These are phyloP conservation scores for Ammopiptanthus mongolicus DNA, from an alignment of 306 rosid species.

Conservation along the genomic window DNA sequence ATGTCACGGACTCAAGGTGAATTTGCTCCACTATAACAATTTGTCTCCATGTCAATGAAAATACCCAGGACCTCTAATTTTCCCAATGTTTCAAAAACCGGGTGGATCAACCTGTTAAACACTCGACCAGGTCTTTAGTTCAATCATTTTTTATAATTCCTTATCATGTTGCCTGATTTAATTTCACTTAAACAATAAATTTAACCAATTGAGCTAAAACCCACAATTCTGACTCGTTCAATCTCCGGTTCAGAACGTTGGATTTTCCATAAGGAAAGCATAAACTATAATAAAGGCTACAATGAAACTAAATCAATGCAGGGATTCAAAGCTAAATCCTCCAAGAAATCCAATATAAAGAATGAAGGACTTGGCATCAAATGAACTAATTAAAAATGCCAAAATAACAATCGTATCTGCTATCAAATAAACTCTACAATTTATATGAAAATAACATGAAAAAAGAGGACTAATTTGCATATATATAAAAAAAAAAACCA, in stretches of 20 bases:
- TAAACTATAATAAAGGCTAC: neutral
- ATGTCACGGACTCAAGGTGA: too few species aligned
- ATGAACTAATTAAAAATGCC: neutral
- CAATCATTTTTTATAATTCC: too few species aligned
- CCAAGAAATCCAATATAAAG: neutral
- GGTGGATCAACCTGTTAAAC: neutral
- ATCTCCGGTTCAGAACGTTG: neutral
- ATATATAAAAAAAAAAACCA: too few species aligned
- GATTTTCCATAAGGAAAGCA: neutral
- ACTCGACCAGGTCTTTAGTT: neutral
- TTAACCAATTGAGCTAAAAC: too few species aligned
- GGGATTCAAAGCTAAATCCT: neutral
- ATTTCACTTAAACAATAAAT: neutral
- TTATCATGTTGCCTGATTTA: neutral
- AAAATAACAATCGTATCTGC: neutral
- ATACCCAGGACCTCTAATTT: neutral
- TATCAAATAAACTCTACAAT: neutral
- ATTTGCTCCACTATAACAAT: too few species aligned
- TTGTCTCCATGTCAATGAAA: neutral
- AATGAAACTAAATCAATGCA: neutral
- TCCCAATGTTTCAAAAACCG: neutral
- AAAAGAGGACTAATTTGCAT: too few species aligned
- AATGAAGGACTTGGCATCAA: constrained; percentile 9
- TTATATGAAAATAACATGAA: neutral
- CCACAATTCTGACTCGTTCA: too few species aligned